Evolutionary conservation across 2,329 filamentous ascomycete species (phyloP), one percentile per base, ranked within the genome.

Genomic region (Rutstroemia sydowiana): DNA sequence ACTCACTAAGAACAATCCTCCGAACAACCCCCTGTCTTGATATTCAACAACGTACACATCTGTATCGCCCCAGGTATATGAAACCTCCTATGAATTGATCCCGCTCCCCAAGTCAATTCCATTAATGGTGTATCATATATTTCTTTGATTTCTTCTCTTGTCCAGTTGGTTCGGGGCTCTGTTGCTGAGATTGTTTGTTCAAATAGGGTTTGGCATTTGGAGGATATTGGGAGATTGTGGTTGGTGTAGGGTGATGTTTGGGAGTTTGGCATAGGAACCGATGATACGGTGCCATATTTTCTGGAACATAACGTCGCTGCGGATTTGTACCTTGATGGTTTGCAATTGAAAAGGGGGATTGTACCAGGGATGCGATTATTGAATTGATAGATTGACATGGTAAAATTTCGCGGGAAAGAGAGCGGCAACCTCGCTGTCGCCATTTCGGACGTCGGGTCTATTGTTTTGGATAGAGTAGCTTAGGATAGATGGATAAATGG

Each of bases 41-140:
- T 95, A 75, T 95, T 95, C 87, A 95, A 95, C 53, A 95, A 76
- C 0, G 90, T 95, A 73, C 90, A 95, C 70, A 95, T 85, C 70
- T 95, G 90, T 57, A 95, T 88, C 26, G 88, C 84, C 43, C 83
- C 76, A 6, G 90, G 87, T 64, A 87, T 79, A 71, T 95, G 90
- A 73, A 95, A 95, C 61, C 85, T 84, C 42, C 88, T 84, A 70
- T 95, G 90, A 52, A 95, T 73, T 32, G 77, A 79, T 59, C 81
- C 82, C 55, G 87, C 79, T 66, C 86, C 83, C 67, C 82, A 86
- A 8, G 84, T 78, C 62, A 95, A 72, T 65, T 92, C 85, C 74
- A 91, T 84, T 66, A 95, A 73, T 14, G 88, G 87, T 46, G 84
- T 85, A 65, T 91, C 79, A 71, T 93, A 95, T 61, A 95, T 85